Evolutionary conservation across 164 flowering plant genomes (phyloP).

Genomic region (Taxillus chinensis): DNA sequence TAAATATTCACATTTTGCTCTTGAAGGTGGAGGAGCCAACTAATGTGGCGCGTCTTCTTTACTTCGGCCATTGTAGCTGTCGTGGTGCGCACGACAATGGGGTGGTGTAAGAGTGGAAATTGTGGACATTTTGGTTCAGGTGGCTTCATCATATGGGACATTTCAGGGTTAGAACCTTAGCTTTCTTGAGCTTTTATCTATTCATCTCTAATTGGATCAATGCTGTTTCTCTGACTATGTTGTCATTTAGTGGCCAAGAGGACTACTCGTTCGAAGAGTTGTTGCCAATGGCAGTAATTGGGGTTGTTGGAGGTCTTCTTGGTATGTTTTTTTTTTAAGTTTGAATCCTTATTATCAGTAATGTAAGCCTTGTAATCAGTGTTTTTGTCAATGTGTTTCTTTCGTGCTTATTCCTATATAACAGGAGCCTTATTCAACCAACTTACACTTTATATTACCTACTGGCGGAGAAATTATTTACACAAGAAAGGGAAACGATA

Average conservation of each 20-base stretch:
- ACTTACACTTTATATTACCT: constrained; percentile 70
- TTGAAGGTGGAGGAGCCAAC: constrained; percentile 99
- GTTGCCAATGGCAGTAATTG: constrained; percentile 97
- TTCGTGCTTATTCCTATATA: constrained; percentile 5
- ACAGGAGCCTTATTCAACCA: constrained; percentile 94
- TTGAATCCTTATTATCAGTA: background rate
- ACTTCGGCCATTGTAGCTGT: constrained; percentile 98
- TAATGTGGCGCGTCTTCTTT: constrained; percentile 99
- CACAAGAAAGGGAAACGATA: constrained; percentile 87
- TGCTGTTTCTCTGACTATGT: constrained; percentile 4
- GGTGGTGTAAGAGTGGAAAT: constrained; percentile 88
- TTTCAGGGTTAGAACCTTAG: constrained; percentile 56
- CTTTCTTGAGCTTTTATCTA: constrained; percentile 8
- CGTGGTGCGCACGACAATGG: constrained; percentile 91
- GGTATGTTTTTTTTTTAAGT: constrained; percentile 34
- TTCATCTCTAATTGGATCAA: background rate
- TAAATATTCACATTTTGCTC: constrained; percentile 1
- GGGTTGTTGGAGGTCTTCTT: constrained; percentile 92
- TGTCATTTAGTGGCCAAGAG: constrained; percentile 70
- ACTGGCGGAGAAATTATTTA: constrained; percentile 78
- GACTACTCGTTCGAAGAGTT: constrained; percentile 91
- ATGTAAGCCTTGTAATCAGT: background rate
- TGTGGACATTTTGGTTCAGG: constrained; percentile 99
- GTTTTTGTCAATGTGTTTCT: background rate
- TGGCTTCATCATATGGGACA: constrained; percentile 97